phyloP scores from a whole-genome alignment of 2,329 filamentous ascomycete genomes.

The Leptographium flavum region DNA sequence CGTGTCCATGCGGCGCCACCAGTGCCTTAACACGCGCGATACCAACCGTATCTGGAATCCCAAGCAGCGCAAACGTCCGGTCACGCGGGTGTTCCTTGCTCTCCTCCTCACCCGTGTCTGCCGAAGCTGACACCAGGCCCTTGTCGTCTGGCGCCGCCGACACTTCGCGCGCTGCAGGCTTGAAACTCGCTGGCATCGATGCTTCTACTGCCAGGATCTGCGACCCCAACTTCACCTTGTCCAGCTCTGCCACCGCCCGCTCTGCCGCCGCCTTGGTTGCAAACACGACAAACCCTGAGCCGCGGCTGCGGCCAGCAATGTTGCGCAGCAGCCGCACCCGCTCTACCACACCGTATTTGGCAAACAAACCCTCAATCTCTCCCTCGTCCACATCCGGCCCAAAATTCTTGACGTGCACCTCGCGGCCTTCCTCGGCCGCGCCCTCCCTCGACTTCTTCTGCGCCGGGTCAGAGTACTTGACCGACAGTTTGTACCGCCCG shows the following conservation, averaged over 20 bases:
- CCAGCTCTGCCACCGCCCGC: conserved; percentile 49
- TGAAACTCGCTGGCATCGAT: conserved; percentile 41
- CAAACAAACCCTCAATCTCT: conserved; percentile 58
- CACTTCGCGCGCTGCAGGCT: conserved; percentile 31
- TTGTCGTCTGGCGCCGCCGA: conserved; percentile 15
- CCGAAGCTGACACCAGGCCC: not conserved
- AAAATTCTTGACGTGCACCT: conserved; percentile 64
- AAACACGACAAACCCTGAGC: conserved; percentile 71
- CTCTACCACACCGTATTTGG: conserved; percentile 61
- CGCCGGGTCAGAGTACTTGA: conserved; percentile 72
- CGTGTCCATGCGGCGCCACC: conserved; percentile 49
- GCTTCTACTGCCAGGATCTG: conserved; percentile 54
- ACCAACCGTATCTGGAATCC: conserved; percentile 84
- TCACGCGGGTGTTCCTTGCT: not conserved
- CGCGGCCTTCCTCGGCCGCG: conserved; percentile 72
- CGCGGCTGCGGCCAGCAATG: conserved; percentile 54
- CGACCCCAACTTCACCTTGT: conserved; percentile 55
- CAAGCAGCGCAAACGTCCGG: conserved; percentile 61
- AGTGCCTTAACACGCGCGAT: conserved; percentile 66
- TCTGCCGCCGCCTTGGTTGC: conserved; percentile 54
- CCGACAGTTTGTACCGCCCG: conserved; percentile 53
- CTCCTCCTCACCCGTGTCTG: not conserved
- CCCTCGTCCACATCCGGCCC: conserved; percentile 47
- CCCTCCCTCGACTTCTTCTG: conserved; percentile 68
- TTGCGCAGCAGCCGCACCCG: conserved; percentile 57